Percentiles rank a stretch among this genome's conserved stretches.
Evolutionary conservation across 202 grass and related monocot species (phyloP).

Genomic region (Elaeis oleifera): DNA sequence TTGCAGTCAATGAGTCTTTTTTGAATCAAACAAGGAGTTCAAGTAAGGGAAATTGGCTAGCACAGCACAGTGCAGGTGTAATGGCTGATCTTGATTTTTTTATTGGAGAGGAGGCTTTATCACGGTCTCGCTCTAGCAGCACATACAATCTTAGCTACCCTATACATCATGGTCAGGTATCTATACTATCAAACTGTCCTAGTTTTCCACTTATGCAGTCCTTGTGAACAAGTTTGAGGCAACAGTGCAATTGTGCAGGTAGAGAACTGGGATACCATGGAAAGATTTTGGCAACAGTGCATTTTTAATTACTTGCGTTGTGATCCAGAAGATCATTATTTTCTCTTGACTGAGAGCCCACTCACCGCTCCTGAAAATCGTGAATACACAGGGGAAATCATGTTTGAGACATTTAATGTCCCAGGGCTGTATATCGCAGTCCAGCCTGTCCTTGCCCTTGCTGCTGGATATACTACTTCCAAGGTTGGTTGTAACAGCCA

Average conservation of each 20-base stretch:
- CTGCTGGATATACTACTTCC: conserved; percentile 87
- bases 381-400: conserved; percentile 93
- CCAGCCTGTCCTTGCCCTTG: conserved; percentile 91
- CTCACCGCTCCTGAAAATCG: conserved; percentile 81
- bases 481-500: conserved; percentile 46
- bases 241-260: conserved; percentile 36
- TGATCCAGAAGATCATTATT: conserved; percentile 92
- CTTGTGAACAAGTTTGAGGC: neutral
- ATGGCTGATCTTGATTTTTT: conserved; percentile 97
- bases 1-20: conserved; percentile 83
- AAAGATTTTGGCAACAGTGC: conserved; percentile 98
- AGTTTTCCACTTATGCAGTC: neutral
- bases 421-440: conserved; percentile 87
- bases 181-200: neutral
- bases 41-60: conserved; percentile 76
- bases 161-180: conserved; percentile 84
- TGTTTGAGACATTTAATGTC: conserved; percentile 99
- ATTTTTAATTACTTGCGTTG: conserved; percentile 91
- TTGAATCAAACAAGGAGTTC: conserved; percentile 43
- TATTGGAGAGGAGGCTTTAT: conserved; percentile 86
- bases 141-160: conserved; percentile 74
- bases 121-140: conserved; percentile 56
- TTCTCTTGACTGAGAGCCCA: conserved; percentile 89
- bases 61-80: conserved; percentile 89
- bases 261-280: conserved; percentile 97